Evolutionary conservation across 495 filamentous ascomycete species (phyloP).

Genomic region (Penicillium lagena): DNA sequence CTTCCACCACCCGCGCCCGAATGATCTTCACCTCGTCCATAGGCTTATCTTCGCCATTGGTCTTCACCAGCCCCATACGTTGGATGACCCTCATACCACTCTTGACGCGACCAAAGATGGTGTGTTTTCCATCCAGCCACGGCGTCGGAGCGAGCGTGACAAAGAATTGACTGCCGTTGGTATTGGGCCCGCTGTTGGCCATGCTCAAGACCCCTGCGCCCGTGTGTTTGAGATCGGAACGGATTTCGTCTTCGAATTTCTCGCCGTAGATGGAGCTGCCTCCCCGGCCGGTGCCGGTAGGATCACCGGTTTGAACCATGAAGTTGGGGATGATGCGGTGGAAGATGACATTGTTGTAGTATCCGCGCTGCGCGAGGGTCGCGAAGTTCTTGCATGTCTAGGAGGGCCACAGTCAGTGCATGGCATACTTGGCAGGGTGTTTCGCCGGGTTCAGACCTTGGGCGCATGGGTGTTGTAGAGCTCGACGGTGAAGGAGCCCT

Average conservation of each 20-base stretch:
- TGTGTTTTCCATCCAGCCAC: conserved; percentile 97
- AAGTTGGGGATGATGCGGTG: conserved; percentile 95
- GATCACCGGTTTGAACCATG: conserved; percentile 96
- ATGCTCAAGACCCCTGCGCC: conserved; percentile 91
- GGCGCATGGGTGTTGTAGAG: conserved; percentile 81
- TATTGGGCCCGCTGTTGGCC: conserved; percentile 92
- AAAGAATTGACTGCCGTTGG: conserved; percentile 86
- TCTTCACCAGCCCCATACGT: conserved; percentile 88
- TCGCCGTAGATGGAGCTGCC: conserved; percentile 88
- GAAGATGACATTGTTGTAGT: conserved; percentile 81
- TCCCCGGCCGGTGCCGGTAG: conserved; percentile 90
- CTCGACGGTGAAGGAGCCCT: conserved; percentile 82
- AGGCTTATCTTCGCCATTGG: conserved; percentile 72
- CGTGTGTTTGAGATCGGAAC: conserved; percentile 73
- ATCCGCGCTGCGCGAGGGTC: conserved; percentile 69
- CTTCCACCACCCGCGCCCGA: conserved; percentile 58
- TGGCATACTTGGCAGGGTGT: not conserved
- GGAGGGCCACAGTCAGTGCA: conserved; percentile 14
- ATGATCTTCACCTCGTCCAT: conserved; percentile 78
- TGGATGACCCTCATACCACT: conserved; percentile 75
- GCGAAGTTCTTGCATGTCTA: conserved; percentile 85
- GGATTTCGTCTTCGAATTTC: conserved; percentile 92
- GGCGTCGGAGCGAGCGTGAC: conserved; percentile 92
- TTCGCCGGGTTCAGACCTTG: conserved; percentile 36
- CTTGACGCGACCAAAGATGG: conserved; percentile 92